Evolutionary conservation across 2,329 filamentous ascomycete species (phyloP).

Genomic region (Colletotrichum sp.): DNA sequence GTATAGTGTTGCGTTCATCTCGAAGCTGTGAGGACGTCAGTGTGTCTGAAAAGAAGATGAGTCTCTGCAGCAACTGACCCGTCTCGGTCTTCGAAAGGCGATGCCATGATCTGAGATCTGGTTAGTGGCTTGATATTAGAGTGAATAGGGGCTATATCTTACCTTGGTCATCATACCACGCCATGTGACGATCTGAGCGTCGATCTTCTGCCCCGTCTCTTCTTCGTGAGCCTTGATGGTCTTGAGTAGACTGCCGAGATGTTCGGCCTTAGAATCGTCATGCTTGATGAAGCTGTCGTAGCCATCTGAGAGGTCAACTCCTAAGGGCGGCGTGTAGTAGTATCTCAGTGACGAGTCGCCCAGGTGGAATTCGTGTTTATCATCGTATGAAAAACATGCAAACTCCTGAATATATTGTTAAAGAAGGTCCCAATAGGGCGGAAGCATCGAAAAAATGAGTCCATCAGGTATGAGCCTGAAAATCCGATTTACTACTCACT

Average conservation of each 20-base stretch:
- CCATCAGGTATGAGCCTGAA: neutral
- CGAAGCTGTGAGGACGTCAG: slow-evolving; percentile 65
- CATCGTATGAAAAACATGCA: slow-evolving; percentile 90
- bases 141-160: neutral
- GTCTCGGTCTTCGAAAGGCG: slow-evolving; percentile 82
- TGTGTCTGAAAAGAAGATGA: neutral
- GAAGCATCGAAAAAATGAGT: neutral
- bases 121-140: neutral
- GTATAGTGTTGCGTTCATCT: slow-evolving; percentile 94
- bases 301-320: slow-evolving; percentile 77
- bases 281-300: slow-evolving; percentile 84
- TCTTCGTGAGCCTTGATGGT: slow-evolving; percentile 78
- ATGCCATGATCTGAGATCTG: slow-evolving; percentile 74
- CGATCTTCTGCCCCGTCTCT: slow-evolving; percentile 67
- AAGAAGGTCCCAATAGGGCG: neutral
- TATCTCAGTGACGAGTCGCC: slow-evolving; percentile 84
- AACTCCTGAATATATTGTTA: slow-evolving; percentile 68
- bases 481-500: slow-evolving; percentile 45
- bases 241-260: slow-evolving; percentile 82
- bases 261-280: slow-evolving; percentile 83
- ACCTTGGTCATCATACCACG: slow-evolving; percentile 99
- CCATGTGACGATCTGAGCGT: slow-evolving; percentile 89
- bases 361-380: slow-evolving; percentile 76
- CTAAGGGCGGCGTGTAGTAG: slow-evolving; percentile 80
- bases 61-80: slow-evolving; percentile 56